Conservation (phyloP, 2,329 filamentous ascomycete species). For the Mariannaea sp. region DNA sequence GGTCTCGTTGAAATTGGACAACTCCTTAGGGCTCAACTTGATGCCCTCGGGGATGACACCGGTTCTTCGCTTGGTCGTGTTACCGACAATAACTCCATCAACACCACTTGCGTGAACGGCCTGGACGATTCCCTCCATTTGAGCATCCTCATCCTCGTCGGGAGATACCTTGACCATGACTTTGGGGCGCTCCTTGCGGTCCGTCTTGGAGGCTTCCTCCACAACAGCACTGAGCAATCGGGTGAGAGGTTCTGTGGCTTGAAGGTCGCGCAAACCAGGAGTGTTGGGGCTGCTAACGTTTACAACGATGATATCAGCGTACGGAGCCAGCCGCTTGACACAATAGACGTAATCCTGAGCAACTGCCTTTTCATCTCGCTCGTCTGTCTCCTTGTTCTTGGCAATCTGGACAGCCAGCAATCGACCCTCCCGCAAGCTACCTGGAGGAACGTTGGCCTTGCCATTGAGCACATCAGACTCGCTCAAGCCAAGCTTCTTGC, state of each 20-base stretch:
- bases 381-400: conserved; percentile 94
- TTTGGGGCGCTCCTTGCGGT: conserved; percentile 66
- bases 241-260: conserved; percentile 82
- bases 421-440: conserved; percentile 76
- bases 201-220: conserved; percentile 69
- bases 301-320: conserved; percentile 95
- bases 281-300: conserved; percentile 98
- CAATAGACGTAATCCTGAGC: conserved; percentile 86
- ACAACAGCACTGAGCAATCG: conserved; percentile 83
- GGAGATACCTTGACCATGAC: conserved; percentile 99
- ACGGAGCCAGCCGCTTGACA: conserved; percentile 79
- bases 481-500: conserved; percentile 69
- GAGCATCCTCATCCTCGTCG: conserved; percentile 84
- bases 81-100: conserved; percentile 94
- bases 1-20: conserved; percentile 70
- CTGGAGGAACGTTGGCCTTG: conserved; percentile 75
- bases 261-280: conserved; percentile 83
- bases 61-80: conserved; percentile 86
- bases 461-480: conserved; percentile 79
- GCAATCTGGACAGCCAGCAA: conserved; percentile 90
- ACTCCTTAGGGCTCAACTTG: conserved; percentile 68
- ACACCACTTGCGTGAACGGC: conserved; percentile 84
- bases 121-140: conserved; percentile 86
- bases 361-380: conserved; percentile 82
- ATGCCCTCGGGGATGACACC: conserved; percentile 71